These are phyloP conservation scores for Fusarium sp. DNA, from an alignment of 2,329 filamentous ascomycete species.

Conservation along the genomic window DNA sequence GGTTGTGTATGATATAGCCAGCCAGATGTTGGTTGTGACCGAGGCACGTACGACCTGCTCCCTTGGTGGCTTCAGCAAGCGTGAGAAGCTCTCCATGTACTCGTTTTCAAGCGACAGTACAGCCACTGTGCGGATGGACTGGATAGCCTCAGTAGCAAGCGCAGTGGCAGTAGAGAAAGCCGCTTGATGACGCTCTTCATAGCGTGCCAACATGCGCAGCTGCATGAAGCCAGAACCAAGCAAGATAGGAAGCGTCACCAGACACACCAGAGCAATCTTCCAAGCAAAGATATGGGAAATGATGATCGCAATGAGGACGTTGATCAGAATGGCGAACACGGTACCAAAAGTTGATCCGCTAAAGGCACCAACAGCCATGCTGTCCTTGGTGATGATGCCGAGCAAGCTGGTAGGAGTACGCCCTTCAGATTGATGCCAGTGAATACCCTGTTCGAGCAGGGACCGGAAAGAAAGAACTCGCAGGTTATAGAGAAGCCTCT, in stretches of 20 bases:
- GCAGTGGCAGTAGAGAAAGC: slow-evolving; percentile 66
- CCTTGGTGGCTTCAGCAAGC: slow-evolving; percentile 64
- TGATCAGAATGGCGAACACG: slow-evolving; percentile 76
- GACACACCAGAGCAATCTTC: slow-evolving; percentile 81
- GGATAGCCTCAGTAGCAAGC: slow-evolving; percentile 40
- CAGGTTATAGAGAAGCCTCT: slow-evolving; percentile 75
- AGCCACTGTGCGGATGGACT: slow-evolving; percentile 38
- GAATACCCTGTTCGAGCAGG: slow-evolving; percentile 74
- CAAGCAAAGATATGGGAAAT: slow-evolving; percentile 80
- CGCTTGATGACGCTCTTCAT: slow-evolving; percentile 73
- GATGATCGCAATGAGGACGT: slow-evolving; percentile 76
- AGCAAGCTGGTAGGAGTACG: slow-evolving; percentile 75
- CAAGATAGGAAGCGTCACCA: slow-evolving; percentile 77
- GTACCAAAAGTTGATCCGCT: slow-evolving; percentile 80
- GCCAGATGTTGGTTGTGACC: slow-evolving; percentile 69
- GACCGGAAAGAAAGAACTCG: slow-evolving; percentile 75
- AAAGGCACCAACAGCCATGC: slow-evolving; percentile 75
- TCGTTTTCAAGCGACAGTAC: slow-evolving; percentile 67
- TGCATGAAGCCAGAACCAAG: slow-evolving; percentile 79
- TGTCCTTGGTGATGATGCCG: slow-evolving; percentile 78
- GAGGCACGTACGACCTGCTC: slow-evolving; percentile 68
- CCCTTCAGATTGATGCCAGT: slow-evolving; percentile 77
- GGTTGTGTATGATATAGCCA: slow-evolving; percentile 71
- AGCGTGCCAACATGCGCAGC: slow-evolving; percentile 72
- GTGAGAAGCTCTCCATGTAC: slow-evolving; percentile 67